A percentile compares a stretch with the other conserved stretches of the same genome.
phyloP scores from a whole-genome alignment of 371 early-diverging fungal genomes.

The Rhizomucor miehei region DNA sequence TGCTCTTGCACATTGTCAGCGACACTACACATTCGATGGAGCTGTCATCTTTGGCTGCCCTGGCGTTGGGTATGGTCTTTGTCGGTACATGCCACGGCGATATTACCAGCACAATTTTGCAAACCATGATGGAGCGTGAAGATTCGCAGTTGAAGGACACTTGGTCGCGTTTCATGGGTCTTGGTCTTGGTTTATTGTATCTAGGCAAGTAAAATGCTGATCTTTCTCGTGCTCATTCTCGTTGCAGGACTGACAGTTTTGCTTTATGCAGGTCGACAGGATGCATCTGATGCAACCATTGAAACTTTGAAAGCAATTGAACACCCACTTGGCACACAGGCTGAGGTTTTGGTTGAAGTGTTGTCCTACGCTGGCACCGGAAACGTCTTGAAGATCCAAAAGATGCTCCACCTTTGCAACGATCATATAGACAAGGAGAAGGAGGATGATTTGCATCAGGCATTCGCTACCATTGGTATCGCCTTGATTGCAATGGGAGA shows the following conservation, averaged over 20 bases:
- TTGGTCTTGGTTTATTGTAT: conserved; percentile 88
- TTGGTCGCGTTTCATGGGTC: conserved; percentile 87
- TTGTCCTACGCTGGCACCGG: conserved; percentile 95
- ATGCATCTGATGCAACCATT: conserved; percentile 84
- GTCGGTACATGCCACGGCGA: conserved; percentile 94
- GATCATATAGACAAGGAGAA: conserved; percentile 89
- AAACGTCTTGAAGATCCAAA: conserved; percentile 94
- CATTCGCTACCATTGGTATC: conserved; percentile 94
- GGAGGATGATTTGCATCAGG: conserved; percentile 84
- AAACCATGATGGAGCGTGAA: conserved; percentile 94
- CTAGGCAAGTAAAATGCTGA: conserved; percentile 46
- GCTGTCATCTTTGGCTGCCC: conserved; percentile 83
- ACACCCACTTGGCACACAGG: conserved; percentile 87
- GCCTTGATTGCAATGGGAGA: conserved; percentile 97
- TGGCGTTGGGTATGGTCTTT: conserved; percentile 89
- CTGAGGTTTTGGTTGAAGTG: conserved; percentile 83
- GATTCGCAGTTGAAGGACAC: conserved; percentile 80
- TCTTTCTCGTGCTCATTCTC: too few species aligned
- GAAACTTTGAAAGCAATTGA: conserved; percentile 95
- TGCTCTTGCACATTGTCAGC: conserved; percentile 81
- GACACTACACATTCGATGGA: conserved; percentile 89
- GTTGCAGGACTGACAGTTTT: neutral
- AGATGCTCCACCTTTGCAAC: conserved; percentile 92
- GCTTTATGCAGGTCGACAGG: conserved; percentile 70
- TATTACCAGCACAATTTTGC: conserved; percentile 86